Evolutionary conservation across 2,329 filamentous ascomycete species (phyloP), one percentile per base, ranked within the genome.

Genomic region (Aspergillus melleus): DNA sequence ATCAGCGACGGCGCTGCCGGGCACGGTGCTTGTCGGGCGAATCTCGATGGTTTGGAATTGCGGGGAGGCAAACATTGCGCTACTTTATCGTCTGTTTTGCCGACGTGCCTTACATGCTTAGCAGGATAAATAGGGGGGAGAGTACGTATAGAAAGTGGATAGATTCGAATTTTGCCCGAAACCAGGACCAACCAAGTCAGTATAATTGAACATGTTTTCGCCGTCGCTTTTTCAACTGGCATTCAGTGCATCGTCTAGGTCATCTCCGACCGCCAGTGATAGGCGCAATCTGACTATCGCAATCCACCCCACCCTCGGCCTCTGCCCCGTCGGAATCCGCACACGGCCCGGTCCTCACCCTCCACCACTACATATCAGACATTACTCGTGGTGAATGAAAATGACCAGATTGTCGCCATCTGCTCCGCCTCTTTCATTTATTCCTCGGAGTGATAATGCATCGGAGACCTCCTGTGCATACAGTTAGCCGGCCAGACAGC

Each of bases 271-370:
- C 16, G 36, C 36, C 36, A 42, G 19, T 42, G 12, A 36, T 12
- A 36, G 10, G 11, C 32, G 11, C 14, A 36, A 36, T 12, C 14
- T 36, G 32, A 36, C 16, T 36, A 36, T 36, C 32, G 12, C 9
- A 46, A 46, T 46, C 42, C 20, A 46, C 42, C 10, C 44, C 44
- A 47, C 10, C 19, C 19, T 24, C 20, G 19, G 44, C 44, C 44
- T 20, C 14, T 50, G 24, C 39, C 55, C 69, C 61, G 67, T 64
- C 70, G 68, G 72, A 65, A 66, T 68, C 65, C 71, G 67, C 29
- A 73, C 54, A 68, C 66, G 12, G 69, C 68, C 60, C 71, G 55
- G 14, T 72, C 68, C 53, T 61, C 62, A 16, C 74, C 49, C 54
- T 42, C 36, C 36, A n/a, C 16, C 32, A 12, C 24, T 42, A 69